Base-by-base conservation (phyloP, 352 stramenopile genomes). In the Thraustotheca clavata region DNA sequence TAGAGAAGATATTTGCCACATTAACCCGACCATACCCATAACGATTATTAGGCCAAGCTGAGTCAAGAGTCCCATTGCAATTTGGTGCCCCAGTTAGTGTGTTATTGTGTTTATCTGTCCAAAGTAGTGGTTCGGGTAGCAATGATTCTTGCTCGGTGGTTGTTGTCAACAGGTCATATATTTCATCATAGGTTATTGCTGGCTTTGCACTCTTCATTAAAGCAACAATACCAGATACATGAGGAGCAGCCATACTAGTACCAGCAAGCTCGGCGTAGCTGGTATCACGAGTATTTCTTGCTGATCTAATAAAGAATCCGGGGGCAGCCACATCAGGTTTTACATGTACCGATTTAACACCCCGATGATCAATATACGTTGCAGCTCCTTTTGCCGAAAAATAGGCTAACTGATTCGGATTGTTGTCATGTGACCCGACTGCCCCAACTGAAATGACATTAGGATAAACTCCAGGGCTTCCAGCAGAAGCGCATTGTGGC, bases 21-120 rank as follows among this genome's bases (percentile, higher is more conserved):
- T 83, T 80, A 36, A 83, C 50, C 48, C 74, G 77, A 32, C 77
- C 77, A 50, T 82, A 74, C 50, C 77, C 77, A 32, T 73, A 81
- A 39, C 76, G 66, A 66, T 85, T 87, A 75, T 87, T 87, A 16
- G 77, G 77, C 48, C 73, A 83, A 18, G 33, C 41, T 2, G 36
- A 47, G 59, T 74, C 67, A 0, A 49, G 33, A 7, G 72, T 79
- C 26, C 54, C 60, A 4, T 75, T 73, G 49, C 77, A 87, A 46
- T 65, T 65, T 31, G 24, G 6, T 11, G 33, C 57, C 0, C 57
- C 57, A 14, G 63, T 43, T 39, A 77, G 61, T 39, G 84, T 60
- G 27, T 73, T 16, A 4, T 72, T 68, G 38, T 48, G n/a, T 20
- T 38, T 26, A 12, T 18, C 12, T 2, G 14, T 59, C 35, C 38